Evolutionary conservation across 441 rosid species (phyloP).

Genomic region (Omphalea diandra): DNA sequence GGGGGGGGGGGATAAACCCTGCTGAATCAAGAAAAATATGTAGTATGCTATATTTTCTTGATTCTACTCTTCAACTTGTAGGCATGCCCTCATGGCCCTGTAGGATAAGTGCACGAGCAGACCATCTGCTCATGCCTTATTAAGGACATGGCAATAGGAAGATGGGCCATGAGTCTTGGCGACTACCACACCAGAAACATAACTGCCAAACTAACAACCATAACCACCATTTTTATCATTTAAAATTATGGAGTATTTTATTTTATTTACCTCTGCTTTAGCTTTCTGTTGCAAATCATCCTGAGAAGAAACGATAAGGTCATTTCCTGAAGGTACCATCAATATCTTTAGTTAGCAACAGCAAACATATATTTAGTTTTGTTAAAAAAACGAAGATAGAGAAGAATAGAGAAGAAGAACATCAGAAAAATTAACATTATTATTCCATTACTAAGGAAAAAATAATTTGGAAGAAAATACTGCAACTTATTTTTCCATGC

Average conservation of each 20-base stretch:
- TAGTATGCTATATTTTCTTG: too few species aligned
- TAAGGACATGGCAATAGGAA: slow-evolving; percentile 17
- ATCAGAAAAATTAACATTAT: too few species aligned
- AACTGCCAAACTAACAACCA: slow-evolving; percentile 18
- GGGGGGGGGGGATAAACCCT: too few species aligned
- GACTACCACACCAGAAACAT: background rate
- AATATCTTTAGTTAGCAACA: background rate
- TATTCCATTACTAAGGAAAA: too few species aligned
- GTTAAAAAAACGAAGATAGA: too few species aligned
- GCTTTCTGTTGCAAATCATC: slow-evolving; percentile 19
- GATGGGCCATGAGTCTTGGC: slow-evolving; percentile 23
- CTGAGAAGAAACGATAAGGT: slow-evolving; percentile 23
- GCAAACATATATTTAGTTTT: background rate
- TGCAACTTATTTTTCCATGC: too few species aligned
- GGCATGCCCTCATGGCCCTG: slow-evolving; percentile 13
- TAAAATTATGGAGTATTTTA: background rate
- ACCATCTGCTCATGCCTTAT: slow-evolving; percentile 6
- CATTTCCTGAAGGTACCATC: slow-evolving; percentile 29
- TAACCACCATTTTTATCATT: background rate
- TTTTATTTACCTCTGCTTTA: slow-evolving; percentile 27
- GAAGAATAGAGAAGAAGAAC: background rate
- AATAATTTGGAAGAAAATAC: too few species aligned
- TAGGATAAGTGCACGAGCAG: background rate
- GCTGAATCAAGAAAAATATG: too few species aligned
- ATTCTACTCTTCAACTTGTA: background rate